phyloP scores from a whole-genome alignment of 306 rosid species.

The Vachellia pachyceras region DNA sequence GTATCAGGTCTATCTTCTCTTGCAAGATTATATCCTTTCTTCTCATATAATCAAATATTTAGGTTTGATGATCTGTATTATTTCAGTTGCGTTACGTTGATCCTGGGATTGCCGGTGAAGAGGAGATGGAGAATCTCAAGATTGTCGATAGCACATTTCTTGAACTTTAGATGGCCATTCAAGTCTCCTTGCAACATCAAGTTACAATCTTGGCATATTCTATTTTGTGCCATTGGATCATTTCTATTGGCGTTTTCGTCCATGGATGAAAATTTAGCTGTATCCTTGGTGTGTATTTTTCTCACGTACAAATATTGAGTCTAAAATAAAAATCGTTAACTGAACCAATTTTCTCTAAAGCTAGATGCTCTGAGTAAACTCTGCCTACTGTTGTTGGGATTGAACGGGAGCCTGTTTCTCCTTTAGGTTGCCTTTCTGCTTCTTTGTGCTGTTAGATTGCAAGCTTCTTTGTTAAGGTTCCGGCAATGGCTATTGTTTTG shows the following conservation, averaged over 20 bases:
- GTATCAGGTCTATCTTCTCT: constrained; percentile 62
- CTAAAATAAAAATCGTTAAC: too few relatives aligned
- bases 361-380: too few relatives aligned
- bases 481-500: not conserved
- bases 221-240: not conserved
- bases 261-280: too few relatives aligned
- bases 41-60: not conserved
- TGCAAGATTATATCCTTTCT: not conserved
- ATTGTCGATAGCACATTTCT: constrained; percentile 68
- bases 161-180: constrained; percentile 53
- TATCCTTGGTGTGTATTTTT: too few relatives aligned
- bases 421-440: too few relatives aligned
- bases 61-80: constrained; percentile 40
- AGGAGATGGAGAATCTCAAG: constrained; percentile 68
- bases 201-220: not conserved
- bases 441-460: too few relatives aligned
- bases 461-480: too few relatives aligned
- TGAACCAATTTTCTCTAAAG: too few relatives aligned
- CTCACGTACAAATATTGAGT: too few relatives aligned
- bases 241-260: too few relatives aligned
- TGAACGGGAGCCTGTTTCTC: too few relatives aligned
- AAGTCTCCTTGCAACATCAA: constrained; percentile 21
- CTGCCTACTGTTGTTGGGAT: too few relatives aligned
- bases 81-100: constrained; percentile 84
- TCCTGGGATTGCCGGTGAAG: constrained; percentile 65